Base-by-base conservation (phyloP, 805 yeast genomes). In the Vanderwaltozyma polyspora region DNA sequence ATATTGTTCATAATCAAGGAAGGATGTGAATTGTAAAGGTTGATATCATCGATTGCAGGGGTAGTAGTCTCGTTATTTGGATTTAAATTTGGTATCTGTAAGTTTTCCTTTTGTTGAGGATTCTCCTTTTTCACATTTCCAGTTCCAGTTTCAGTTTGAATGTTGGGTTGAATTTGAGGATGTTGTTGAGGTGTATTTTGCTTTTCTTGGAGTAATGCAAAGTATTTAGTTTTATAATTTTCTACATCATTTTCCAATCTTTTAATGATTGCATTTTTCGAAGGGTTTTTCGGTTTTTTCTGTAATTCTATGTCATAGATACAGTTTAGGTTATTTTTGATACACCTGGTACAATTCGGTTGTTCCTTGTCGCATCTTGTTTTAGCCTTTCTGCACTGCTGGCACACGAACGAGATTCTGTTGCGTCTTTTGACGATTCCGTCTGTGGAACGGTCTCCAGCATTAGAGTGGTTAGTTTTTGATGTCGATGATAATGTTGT, bases 341-440 rank as follows among this genome's bases (percentile, higher is more conserved):
- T 35, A 39, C 63, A 58, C 19, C 60, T 38, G 6, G 46, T 32
- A 37, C 63, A 58, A 13, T 40, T 28, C 13, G 59, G 58, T 36
- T 55, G 56, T 25, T 45, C 47, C 27, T 51, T 48, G 37, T 58
- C 60, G 36, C 63, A 58, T 34, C 50, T 57, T 1, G 59, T 52
- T 39, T 57, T 55, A 1, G 57, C 46, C 32, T 44, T 47, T 31
- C 62, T 38, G 32, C 63, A 58, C 2, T 48, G 46, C 32, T 52
- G 51, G 33, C 63, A 58, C 12, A 56, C 60, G 35, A 46, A 58
- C 0, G 63, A 58, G 6, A 58, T 34, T 31, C 61, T 43, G 29
- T 57, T 49, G 25, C 63, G 44, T 28, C 44, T 52, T 25, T 39
- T 43, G 8, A 19, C 17, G n/a, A 28, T 13, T 12, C 18, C 24